Percentiles rank a stretch among this genome's conserved stretches.
Evolutionary conservation across 768 basidiomycete genomes (phyloP).

Genomic region (Trametes elegans): DNA sequence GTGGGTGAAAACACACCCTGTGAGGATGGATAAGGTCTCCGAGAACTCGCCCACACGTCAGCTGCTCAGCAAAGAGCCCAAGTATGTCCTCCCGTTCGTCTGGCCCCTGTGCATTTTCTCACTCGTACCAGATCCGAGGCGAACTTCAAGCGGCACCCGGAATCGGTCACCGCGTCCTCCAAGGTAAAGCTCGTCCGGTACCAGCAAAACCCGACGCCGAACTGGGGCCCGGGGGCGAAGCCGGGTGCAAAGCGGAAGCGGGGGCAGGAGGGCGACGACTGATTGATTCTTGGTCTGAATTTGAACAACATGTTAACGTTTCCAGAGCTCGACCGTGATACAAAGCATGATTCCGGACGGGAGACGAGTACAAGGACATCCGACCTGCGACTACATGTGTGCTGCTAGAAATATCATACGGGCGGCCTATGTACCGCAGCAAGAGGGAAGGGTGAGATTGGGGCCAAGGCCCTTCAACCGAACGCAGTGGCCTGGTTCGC

Average conservation of each 20-base stretch:
- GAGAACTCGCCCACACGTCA: slow-evolving; percentile 65
- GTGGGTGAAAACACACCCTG: slow-evolving; percentile 82
- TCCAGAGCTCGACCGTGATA: slow-evolving; percentile 17
- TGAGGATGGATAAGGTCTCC: slow-evolving; percentile 80
- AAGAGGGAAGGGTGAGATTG: neutral
- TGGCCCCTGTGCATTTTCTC: neutral
- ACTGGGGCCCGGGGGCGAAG: slow-evolving; percentile 89
- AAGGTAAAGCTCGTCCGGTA: slow-evolving; percentile 82
- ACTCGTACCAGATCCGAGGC: slow-evolving; percentile 47
- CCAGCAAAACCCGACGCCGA: slow-evolving; percentile 83
- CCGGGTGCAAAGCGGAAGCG: slow-evolving; percentile 48
- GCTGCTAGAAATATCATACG: slow-evolving; percentile 19
- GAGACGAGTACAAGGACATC: slow-evolving; percentile 5
- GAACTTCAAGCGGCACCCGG: slow-evolving; percentile 76
- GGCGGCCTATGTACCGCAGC: neutral
- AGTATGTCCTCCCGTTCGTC: slow-evolving; percentile 43
- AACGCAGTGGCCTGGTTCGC: slow-evolving; percentile 23
- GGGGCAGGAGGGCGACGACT: slow-evolving; percentile 27
- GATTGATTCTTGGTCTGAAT: neutral
- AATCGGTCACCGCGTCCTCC: slow-evolving; percentile 55
- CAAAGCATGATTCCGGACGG: slow-evolving; percentile 13
- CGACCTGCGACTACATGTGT: slow-evolving; percentile 18
- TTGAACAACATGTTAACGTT: slow-evolving; percentile 5
- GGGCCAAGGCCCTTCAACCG: slow-evolving; percentile 10
- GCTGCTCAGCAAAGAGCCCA: slow-evolving; percentile 67